A percentile compares a stretch with the other conserved stretches of the same genome.
Conservation (phyloP, 164 flowering plant species). For the Tinospora cordifolia region DNA sequence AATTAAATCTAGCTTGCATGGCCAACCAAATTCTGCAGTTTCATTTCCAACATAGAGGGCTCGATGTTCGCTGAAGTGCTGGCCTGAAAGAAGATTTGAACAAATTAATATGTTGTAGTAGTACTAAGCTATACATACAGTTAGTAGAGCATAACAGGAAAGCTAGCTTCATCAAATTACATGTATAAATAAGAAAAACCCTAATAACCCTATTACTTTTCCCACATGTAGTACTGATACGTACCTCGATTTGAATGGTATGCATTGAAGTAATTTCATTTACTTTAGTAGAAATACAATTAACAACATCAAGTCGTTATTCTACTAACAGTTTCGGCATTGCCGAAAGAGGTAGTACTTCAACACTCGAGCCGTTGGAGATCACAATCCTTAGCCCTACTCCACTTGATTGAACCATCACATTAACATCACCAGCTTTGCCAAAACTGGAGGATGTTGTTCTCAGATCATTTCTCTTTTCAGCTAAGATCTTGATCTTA, state of each 20-base stretch:
- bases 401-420: conserved; percentile 13
- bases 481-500: conserved; percentile 23
- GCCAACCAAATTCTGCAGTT: conserved; percentile 7
- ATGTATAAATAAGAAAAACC: no score
- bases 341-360: conserved; percentile 17
- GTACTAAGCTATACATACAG: no score
- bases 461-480: no score
- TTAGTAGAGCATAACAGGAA: no score
- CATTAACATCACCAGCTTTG: no score
- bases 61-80: no score
- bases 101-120: no score
- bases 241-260: conserved; percentile 14
- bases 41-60: conserved; percentile 5
- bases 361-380: conserved; percentile 8
- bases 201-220: background rate
- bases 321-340: conserved; percentile 22
- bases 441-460: no score
- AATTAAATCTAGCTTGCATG: no score
- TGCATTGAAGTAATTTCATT: conserved; percentile 7
- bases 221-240: no score
- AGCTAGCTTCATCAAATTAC: no score
- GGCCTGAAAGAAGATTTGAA: background rate
- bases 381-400: conserved; percentile 24
- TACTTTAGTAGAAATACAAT: conserved; percentile 5
- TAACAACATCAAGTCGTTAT: conserved; percentile 18